Conservation (phyloP, 352 stramenopile species). For the Blastocystis sp. region DNA sequence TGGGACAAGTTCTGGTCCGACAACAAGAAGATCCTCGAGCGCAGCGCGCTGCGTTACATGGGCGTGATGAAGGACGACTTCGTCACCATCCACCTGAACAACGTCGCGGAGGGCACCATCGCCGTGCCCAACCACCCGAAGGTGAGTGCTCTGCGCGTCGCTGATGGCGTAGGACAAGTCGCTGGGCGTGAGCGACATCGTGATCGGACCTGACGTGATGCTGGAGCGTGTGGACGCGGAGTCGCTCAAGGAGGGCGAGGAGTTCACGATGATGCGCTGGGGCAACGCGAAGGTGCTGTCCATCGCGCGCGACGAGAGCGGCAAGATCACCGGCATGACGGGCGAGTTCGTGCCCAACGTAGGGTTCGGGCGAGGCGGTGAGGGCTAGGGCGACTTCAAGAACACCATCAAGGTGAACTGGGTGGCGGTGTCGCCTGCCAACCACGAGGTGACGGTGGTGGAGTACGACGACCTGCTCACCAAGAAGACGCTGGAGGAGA, state of each 20-base stretch:
- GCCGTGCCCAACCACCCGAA: slow-evolving; percentile 74
- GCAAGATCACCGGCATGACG: slow-evolving; percentile 77
- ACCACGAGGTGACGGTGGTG: slow-evolving; percentile 82
- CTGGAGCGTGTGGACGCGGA: slow-evolving; percentile 92
- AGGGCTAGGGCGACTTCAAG: slow-evolving; percentile 81
- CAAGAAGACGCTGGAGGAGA: slow-evolving; percentile 97
- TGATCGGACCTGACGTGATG: slow-evolving; percentile 80
- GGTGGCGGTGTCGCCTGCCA: slow-evolving; percentile 85
- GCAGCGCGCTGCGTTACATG: slow-evolving; percentile 92
- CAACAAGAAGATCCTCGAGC: slow-evolving; percentile 98
- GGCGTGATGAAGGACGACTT: slow-evolving; percentile 88
- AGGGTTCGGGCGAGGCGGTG: not conserved
- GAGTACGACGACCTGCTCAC: slow-evolving; percentile 98
- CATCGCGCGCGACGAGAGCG: slow-evolving; percentile 78
- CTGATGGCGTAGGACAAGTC: slow-evolving; percentile 57
- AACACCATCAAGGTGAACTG: slow-evolving; percentile 86
- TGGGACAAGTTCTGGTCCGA: slow-evolving; percentile 99
- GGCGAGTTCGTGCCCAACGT: slow-evolving; percentile 81
- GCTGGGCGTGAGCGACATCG: slow-evolving; percentile 71
- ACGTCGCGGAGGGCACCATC: slow-evolving; percentile 76
- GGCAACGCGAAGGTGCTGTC: slow-evolving; percentile 84
- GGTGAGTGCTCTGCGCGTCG: slow-evolving; percentile 48
- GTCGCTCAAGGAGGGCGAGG: slow-evolving; percentile 90
- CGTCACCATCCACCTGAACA: slow-evolving; percentile 86
- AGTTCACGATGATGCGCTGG: slow-evolving; percentile 96